Evolutionary conservation across 495 filamentous ascomycete genomes (phyloP).

Genomic region (Viridothelium virens): DNA sequence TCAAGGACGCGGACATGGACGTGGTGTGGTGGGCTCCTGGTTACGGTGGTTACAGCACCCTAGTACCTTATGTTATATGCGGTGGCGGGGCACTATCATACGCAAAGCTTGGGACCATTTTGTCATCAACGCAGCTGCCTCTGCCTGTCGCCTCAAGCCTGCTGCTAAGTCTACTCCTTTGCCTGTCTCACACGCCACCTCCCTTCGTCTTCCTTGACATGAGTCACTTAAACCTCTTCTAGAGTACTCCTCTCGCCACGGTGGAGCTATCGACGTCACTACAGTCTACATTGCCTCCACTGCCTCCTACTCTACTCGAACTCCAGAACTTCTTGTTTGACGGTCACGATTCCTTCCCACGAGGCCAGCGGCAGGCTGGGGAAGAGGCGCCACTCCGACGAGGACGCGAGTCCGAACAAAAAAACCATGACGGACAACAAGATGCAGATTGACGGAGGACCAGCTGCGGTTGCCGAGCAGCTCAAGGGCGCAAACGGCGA

Average conservation of each 20-base stretch:
- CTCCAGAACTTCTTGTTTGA: neutral
- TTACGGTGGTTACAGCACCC: no score
- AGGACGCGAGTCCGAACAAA: constrained; percentile 68
- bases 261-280: no score
- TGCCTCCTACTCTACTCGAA: neutral
- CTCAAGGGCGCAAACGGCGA: constrained; percentile 54
- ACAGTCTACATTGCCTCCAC: no score
- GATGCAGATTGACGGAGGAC: constrained; percentile 70
- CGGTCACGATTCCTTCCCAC: constrained; percentile 50
- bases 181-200: neutral
- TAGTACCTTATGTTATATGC: no score
- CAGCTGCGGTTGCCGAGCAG: constrained; percentile 46
- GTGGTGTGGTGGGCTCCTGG: no score
- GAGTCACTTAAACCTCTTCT: no score
- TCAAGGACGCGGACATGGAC: no score
- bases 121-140: neutral
- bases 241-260: no score
- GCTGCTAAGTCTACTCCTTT: neutral
- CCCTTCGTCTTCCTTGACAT: no score
- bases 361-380: constrained; percentile 54
- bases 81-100: no score
- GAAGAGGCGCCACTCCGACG: constrained; percentile 79
- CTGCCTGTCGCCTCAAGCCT: neutral
- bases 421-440: constrained; percentile 74
- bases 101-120: neutral